phyloP scores from a whole-genome alignment of 768 basidiomycete genomes.

The Tulasnella sp. region DNA sequence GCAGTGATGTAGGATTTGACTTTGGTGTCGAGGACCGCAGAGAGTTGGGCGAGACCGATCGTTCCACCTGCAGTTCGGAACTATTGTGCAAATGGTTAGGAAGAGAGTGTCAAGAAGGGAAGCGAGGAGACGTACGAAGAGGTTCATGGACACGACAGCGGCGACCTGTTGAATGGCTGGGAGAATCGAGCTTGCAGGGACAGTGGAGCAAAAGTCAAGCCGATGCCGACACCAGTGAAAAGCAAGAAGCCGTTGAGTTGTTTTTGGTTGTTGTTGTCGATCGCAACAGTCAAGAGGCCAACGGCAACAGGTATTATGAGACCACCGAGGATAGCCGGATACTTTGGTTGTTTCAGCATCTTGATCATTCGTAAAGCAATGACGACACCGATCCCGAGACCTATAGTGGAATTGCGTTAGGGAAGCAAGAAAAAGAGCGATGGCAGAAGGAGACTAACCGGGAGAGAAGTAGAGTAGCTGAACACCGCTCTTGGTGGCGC shows the following conservation, averaged over 20 bases:
- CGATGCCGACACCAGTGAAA: slow-evolving; percentile 45
- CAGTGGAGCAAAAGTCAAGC: slow-evolving; percentile 41
- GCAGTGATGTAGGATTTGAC: slow-evolving; percentile 39
- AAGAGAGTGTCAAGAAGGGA: background rate
- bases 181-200: slow-evolving; percentile 20
- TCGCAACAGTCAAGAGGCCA: slow-evolving; percentile 44
- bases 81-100: slow-evolving; percentile 32
- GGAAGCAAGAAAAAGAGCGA: background rate
- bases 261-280: slow-evolving; percentile 39
- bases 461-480: slow-evolving; percentile 54
- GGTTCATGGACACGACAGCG: slow-evolving; percentile 42
- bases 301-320: slow-evolving; percentile 41
- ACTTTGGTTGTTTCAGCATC: slow-evolving; percentile 41
- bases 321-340: slow-evolving; percentile 42
- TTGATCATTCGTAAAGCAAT: slow-evolving; percentile 40
- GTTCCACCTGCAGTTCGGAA: slow-evolving; percentile 52
- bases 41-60: slow-evolving; percentile 51
- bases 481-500: slow-evolving; percentile 43
- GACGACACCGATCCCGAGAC: slow-evolving; percentile 40
- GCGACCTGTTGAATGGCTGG: slow-evolving; percentile 41
- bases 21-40: slow-evolving; percentile 46
- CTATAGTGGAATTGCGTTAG: slow-evolving; percentile 26
- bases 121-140: slow-evolving; percentile 42
- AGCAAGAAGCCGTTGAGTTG: slow-evolving; percentile 44
- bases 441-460: slow-evolving; percentile 38